Evolutionary conservation across 768 basidiomycete species (phyloP), one percentile per base, ranked within the genome.

Genomic region (Piloderma croceum): DNA sequence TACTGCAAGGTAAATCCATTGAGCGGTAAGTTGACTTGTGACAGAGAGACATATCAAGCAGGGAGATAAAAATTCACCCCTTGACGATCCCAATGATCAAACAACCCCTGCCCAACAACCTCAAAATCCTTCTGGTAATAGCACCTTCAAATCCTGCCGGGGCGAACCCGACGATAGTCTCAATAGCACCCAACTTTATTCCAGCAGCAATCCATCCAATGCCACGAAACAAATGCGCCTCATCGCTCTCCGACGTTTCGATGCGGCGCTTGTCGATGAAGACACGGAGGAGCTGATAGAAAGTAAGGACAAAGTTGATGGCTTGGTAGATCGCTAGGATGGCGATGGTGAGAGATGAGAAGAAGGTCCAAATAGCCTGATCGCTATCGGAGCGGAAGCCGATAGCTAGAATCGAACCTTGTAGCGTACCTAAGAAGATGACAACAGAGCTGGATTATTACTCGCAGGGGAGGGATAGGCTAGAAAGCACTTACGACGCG

Each of bases 121-220:
- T 68, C 24, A 90, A 44, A 17, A 78, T 61, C 12, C 85, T 73
- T 25, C 87, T 68, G 7, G 71, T 65, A 11, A 89, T 47, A 1
- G 68, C 60, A 7, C 71, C 48, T 1, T 68, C 73, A 50, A 86
- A 86, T 6, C 66, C 64, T 20, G 65, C 68, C 11, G 63, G 59
- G 3, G 69, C 70, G 48, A 86, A 87, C 1, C 84, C 87, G 7
- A 81, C 51, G 5, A 77, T 56, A 5, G 73, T 76, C 59, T 90
- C 87, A 34, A 80, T 54, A 3, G 75, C 74, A 7, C 83, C 82
- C 19, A 88, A 52, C 51, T 77, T 73, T 41, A 83, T 53, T 3
- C 76, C 83, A 1, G 53, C 62, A n/a, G 71, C 62, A 33, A 87
- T 67, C 84, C 83, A 89, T 13, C 67, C 75, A 7, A 76, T 71